phyloP scores from a whole-genome alignment of 768 basidiomycete species.

The Dendrothele bispora region DNA sequence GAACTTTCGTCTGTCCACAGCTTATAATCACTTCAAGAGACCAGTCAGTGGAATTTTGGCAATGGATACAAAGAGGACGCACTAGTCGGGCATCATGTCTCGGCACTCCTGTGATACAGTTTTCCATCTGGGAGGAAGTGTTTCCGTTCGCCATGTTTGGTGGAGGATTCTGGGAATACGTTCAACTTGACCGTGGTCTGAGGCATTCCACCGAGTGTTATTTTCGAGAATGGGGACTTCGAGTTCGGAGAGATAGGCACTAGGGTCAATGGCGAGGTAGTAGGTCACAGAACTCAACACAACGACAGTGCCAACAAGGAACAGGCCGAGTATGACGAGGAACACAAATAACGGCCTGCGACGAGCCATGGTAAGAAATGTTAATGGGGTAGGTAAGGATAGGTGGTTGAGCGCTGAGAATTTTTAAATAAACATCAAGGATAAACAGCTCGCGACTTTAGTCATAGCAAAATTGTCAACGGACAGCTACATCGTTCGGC shows the following conservation, averaged over 20 bases:
- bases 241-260: constrained; percentile 76
- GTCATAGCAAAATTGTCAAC: background rate
- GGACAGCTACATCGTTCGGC: background rate
- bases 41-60: constrained; percentile 11
- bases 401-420: background rate
- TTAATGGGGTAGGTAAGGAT: constrained; percentile 3
- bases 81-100: constrained; percentile 97
- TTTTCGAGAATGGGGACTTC: constrained; percentile 66
- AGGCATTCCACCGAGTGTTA: constrained; percentile 61
- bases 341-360: constrained; percentile 43
- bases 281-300: constrained; percentile 91
- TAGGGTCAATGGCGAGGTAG: constrained; percentile 78
- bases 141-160: constrained; percentile 97
- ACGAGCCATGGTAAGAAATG: constrained; percentile 43
- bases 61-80: constrained; percentile 33
- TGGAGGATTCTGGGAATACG: constrained; percentile 91
- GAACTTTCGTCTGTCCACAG: constrained; percentile 95
- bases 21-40: constrained; percentile 78
- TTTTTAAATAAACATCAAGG: background rate
- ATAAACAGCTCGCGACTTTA: no score
- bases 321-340: constrained; percentile 59
- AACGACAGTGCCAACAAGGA: constrained; percentile 85
- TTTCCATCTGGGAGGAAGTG: constrained; percentile 80
- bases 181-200: constrained; percentile 62
- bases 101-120: constrained; percentile 80